phyloP scores from a whole-genome alignment of 768 basidiomycete species.

The Rhodotorula graminis region DNA sequence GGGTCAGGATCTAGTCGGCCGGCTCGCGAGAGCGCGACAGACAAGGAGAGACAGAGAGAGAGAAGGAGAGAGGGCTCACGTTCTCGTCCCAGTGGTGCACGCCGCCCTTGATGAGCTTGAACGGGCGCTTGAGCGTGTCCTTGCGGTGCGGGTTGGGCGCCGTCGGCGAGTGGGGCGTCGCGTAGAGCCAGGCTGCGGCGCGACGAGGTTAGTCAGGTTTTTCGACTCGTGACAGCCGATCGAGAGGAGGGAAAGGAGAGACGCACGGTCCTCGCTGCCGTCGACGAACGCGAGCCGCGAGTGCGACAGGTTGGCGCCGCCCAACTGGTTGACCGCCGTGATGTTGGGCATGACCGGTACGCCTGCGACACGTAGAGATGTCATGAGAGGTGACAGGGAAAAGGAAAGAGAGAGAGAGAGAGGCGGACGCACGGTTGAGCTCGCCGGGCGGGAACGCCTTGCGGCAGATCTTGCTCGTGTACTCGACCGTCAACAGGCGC shows the following conservation, averaged over 20 bases:
- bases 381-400: background rate
- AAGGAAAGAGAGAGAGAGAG: background rate
- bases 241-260: too few relatives aligned
- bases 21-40: too few relatives aligned
- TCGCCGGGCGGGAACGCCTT: constrained; percentile 51
- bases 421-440: constrained; percentile 17
- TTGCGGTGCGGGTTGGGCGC: constrained; percentile 56
- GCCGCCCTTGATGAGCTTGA: constrained; percentile 68
- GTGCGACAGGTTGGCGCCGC: constrained; percentile 15
- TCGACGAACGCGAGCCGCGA: constrained; percentile 39
- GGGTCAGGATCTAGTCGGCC: too few relatives aligned
- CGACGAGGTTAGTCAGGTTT: background rate
- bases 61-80: constrained; percentile 60
- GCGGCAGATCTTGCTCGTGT: constrained; percentile 63
- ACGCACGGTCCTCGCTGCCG: constrained; percentile 38
- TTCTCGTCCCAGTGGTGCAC: constrained; percentile 66
- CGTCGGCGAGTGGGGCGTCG: constrained; percentile 40
- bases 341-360: constrained; percentile 28
- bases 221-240: too few relatives aligned
- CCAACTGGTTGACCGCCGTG: constrained; percentile 37
- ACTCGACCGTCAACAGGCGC: constrained; percentile 65
- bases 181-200: constrained; percentile 37
- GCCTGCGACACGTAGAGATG: background rate
- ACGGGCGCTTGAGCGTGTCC: constrained; percentile 70
- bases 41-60: constrained; percentile 13